Evolutionary conservation across 148 eudicot genomes (phyloP), one percentile per base, ranked within the genome.

Genomic region (Selenicereus undatus): DNA sequence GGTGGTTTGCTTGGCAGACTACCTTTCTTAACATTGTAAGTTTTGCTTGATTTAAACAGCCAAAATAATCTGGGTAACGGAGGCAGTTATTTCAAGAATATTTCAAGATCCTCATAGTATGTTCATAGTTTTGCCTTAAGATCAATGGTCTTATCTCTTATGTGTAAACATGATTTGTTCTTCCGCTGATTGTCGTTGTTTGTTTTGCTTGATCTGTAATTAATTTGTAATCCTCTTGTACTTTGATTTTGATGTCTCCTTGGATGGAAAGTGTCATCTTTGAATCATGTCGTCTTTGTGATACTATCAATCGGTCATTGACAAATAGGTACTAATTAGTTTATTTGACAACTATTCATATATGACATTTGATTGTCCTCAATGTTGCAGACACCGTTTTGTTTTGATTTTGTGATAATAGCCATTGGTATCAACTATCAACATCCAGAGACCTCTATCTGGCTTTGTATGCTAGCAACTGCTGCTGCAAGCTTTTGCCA

Each of bases 331-430:
- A 51, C 35, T 70, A 72, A 24, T 54, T 71, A 16, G 36, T 11
- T 58, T 45, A 58, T 60, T 11, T 62, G 73, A 22, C 30, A 48
- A 66, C 30, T 51, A 45, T 45, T 48, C 39, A 36, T 48, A 32
- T 27, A 14, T 48, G 73, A 65, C 56, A 5, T 45, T n/a, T 45
- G 39, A 75, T n/a, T 81, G 21, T 70, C 58, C 35, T 68, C 65
- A 13, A 72, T 72, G 29, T 82, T 77, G 77, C n/a, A 78, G 81
- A 83, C 51, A 36, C 21, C 36, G 48, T 30, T 70, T n/a, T 66
- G 45, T 26, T 71, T 52, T 72, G 60, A 39, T 35, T 26, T 66
- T 66, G 6, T 8, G 71, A 66, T 26, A 21, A 8, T 43, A 17
- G 20, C 62, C 2, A 16, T 32, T 69, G 43, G 22, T 27, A 24